A percentile compares a stretch with the other conserved stretches of the same genome.
Evolutionary conservation across 2,329 filamentous ascomycete genomes (phyloP).

Genomic region (Chalara sp.): DNA sequence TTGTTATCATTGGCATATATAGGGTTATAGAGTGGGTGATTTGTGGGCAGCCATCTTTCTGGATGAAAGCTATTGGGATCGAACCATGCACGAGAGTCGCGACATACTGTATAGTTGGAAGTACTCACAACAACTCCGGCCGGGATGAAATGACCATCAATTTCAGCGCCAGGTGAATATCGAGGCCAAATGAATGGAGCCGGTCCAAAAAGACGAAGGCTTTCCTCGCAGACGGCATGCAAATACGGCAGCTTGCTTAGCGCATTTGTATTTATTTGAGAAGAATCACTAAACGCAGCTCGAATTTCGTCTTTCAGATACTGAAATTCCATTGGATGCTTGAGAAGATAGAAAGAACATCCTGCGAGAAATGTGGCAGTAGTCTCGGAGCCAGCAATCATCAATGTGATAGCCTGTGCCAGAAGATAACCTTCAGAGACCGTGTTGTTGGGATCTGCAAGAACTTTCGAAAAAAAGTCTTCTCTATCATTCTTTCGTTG

Average conservation of each 20-base stretch:
- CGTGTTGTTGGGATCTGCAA: too few relatives aligned
- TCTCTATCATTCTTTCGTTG: too few relatives aligned
- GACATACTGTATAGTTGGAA: constrained; percentile 38
- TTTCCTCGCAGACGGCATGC: constrained; percentile 33
- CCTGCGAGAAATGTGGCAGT: constrained; percentile 32
- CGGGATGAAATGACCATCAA: constrained; percentile 27
- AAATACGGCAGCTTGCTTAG: constrained; percentile 33
- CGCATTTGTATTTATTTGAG: constrained; percentile 26
- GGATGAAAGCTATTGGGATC: constrained; percentile 34
- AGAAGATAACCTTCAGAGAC: too few relatives aligned
- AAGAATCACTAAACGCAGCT: constrained; percentile 17
- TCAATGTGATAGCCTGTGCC: background rate
- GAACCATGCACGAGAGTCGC: constrained; percentile 36
- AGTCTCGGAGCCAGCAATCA: constrained; percentile 32
- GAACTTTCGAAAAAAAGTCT: too few relatives aligned
- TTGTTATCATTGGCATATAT: constrained; percentile 14
- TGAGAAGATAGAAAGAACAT: constrained; percentile 32
- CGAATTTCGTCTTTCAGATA: constrained; percentile 22
- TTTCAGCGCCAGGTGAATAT: constrained; percentile 14
- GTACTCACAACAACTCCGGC: constrained; percentile 37
- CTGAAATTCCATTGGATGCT: constrained; percentile 24
- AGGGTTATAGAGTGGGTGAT: background rate
- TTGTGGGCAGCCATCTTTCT: constrained; percentile 35
- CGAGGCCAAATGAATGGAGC: constrained; percentile 18
- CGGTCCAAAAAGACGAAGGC: constrained; percentile 22